Conservation (phyloP, 75 land plant genomes). For the Selaginella tamariscina region DNA sequence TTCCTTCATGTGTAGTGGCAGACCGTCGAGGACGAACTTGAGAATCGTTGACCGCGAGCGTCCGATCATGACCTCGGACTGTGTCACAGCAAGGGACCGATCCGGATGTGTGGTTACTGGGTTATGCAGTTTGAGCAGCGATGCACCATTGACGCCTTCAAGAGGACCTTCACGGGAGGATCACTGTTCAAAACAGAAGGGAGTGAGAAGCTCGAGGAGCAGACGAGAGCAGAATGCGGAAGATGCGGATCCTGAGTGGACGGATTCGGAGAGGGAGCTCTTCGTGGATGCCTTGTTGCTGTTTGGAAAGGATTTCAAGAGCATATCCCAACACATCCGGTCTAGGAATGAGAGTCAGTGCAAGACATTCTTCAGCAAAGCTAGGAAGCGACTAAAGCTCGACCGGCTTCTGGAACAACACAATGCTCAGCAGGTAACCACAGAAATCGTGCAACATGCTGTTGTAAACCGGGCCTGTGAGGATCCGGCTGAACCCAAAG, state of each 20-base stretch:
- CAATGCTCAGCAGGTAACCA: constrained; percentile 10
- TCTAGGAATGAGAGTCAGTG: constrained; percentile 33
- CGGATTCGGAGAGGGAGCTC: constrained; percentile 32
- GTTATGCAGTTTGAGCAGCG: neutral
- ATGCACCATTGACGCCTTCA: neutral
- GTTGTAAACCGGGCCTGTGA: too few species aligned
- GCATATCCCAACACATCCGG: constrained; percentile 28
- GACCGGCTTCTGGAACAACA: constrained; percentile 28
- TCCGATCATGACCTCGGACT: neutral
- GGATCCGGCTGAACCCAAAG: too few species aligned
- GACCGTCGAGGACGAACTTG: too few species aligned
- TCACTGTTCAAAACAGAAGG: neutral
- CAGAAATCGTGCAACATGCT: too few species aligned
- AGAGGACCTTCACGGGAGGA: constrained; percentile 5
- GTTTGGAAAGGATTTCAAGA: constrained; percentile 38
- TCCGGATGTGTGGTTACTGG: neutral
- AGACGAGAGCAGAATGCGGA: neutral
- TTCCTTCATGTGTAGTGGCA: too few species aligned
- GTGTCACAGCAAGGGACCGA: neutral
- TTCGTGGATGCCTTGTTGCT: constrained; percentile 26
- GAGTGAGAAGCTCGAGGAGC: neutral
- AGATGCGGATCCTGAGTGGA: constrained; percentile 30
- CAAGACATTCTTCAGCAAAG: constrained; percentile 40
- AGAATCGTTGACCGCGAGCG: too few species aligned
- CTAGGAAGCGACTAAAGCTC: constrained; percentile 34